Percentiles rank a stretch among this genome's conserved stretches.
phyloP scores from a whole-genome alignment of 768 basidiomycete genomes.

The Crassisporium funariophilum region DNA sequence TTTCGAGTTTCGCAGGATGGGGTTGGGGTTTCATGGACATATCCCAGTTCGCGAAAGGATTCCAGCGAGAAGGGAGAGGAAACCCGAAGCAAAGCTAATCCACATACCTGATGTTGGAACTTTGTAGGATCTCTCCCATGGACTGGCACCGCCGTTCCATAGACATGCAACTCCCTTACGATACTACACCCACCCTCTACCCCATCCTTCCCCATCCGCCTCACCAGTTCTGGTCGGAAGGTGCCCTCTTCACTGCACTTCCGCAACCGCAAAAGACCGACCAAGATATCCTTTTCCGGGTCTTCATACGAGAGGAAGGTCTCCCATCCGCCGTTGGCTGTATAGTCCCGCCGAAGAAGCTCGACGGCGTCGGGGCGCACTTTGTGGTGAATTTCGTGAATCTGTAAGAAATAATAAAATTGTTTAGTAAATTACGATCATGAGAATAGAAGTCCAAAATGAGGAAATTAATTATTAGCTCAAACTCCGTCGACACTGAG shows the following conservation, averaged over 20 bases:
- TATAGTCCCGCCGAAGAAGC: conserved; percentile 91
- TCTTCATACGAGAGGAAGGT: conserved; percentile 99
- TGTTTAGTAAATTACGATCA: conserved; percentile 9
- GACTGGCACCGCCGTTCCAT: conserved; percentile 97
- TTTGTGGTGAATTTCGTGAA: conserved; percentile 98
- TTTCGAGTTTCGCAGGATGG: no score
- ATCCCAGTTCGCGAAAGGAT: no score
- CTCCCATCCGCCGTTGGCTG: conserved; percentile 99
- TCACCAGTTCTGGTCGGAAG: conserved; percentile 89
- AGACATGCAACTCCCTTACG: conserved; percentile 95
- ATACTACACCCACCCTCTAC: conserved; percentile 86
- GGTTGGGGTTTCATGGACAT: neutral
- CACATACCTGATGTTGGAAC: conserved; percentile 86
- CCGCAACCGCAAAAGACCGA: conserved; percentile 87
- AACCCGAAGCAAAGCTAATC: neutral
- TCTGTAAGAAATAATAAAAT: conserved; percentile 45
- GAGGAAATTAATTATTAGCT: neutral
- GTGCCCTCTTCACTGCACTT: conserved; percentile 98
- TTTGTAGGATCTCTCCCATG: conserved; percentile 97
- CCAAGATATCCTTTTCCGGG: conserved; percentile 93
- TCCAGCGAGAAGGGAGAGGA: conserved; percentile 4
- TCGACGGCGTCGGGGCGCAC: conserved; percentile 95
- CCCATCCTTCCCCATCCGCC: conserved; percentile 65
- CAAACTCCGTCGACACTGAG: neutral
- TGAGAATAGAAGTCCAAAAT: conserved; percentile 1